Base-by-base conservation (phyloP, 2,329 filamentous ascomycete species). In the Exutisphaerella laricina region DNA sequence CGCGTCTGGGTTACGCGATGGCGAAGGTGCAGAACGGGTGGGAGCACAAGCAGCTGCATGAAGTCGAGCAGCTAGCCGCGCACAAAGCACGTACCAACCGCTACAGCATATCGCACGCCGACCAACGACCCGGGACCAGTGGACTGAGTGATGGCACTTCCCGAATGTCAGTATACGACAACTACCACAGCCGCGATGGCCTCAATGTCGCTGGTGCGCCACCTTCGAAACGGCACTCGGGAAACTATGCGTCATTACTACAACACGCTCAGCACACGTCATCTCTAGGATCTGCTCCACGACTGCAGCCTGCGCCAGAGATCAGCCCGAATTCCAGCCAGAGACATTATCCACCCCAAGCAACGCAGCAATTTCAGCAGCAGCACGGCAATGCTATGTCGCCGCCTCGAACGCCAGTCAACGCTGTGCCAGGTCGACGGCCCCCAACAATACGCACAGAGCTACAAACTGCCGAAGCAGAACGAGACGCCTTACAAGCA, bases 1-100 rank as follows among this genome's bases (percentile, higher is more conserved):
- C 88, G 38, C 84, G 88, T 57, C 75, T 97, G 20, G 87, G 88
- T 5, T 96, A 96, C 65, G 90, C 90, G 51, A 92, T 94, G 77
- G 77, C 94, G 61, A 96, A 95, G 66, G 85, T 96, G 29, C 87
- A 88, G 61, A 82, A 94, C 60, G 88, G 87, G 45, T 92, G 88
- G 84, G 85, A 94, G 66, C 77, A 82, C 37, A 80, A 84, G 50
- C 80, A 80, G 13, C 79, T 92, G 45, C 81, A 84, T 42, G 85
- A 90, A 64, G 78, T 90, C 21, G 87, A 90, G 66, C 79, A 78
- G 34, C 68, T 87, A 29, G 79, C 85, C 7, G 86, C 85, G 1
- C 80, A 84, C 41, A 75, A 75, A 45, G 77, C 72, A 14, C 45
- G 51, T 8, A 48, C 48, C 14, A 53, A 49, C 21, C 33, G 57